These are phyloP conservation scores for Populus alba DNA, from an alignment of 345 rosid genomes.

Conservation along the genomic window DNA sequence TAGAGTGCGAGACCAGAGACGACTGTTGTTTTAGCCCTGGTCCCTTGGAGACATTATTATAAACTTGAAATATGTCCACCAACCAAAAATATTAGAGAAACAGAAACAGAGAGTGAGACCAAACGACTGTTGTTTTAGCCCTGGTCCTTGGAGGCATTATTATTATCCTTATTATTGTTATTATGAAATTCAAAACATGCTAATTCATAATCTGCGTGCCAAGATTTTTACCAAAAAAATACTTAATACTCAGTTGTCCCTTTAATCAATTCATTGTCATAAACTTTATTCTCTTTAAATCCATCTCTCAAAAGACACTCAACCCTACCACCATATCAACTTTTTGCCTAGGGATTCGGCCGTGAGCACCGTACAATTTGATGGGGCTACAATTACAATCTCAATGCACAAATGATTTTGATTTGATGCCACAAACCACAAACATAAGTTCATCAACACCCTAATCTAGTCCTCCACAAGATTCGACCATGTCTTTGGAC, in stretches of 20 bases:
- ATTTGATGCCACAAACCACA: constrained; percentile 22
- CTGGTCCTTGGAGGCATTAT: too few species aligned
- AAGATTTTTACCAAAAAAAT: constrained; percentile 1
- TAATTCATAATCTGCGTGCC: neutral
- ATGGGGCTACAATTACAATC: constrained; percentile 14
- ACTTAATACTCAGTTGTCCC: constrained; percentile 12
- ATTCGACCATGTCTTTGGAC: neutral
- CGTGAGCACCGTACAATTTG: constrained; percentile 22
- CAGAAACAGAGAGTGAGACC: too few species aligned
- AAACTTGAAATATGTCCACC: too few species aligned
- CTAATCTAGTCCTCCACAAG: neutral
- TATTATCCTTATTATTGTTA: neutral
- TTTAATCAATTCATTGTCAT: constrained; percentile 8
- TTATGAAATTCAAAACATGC: neutral
- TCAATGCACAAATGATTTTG: constrained; percentile 25
- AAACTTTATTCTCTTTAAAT: neutral
- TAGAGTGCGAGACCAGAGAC: neutral
- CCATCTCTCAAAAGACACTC: neutral
- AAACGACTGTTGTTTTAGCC: too few species aligned
- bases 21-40: neutral
- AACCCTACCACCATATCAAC: constrained; percentile 1
- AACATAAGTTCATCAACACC: neutral
- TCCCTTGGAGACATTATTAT: neutral
- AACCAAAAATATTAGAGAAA: too few species aligned
- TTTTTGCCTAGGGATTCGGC: constrained; percentile 35